These are phyloP conservation scores for Sclerotinia trifoliorum DNA, from an alignment of 2,329 filamentous ascomycete genomes.

Conservation along the genomic window DNA sequence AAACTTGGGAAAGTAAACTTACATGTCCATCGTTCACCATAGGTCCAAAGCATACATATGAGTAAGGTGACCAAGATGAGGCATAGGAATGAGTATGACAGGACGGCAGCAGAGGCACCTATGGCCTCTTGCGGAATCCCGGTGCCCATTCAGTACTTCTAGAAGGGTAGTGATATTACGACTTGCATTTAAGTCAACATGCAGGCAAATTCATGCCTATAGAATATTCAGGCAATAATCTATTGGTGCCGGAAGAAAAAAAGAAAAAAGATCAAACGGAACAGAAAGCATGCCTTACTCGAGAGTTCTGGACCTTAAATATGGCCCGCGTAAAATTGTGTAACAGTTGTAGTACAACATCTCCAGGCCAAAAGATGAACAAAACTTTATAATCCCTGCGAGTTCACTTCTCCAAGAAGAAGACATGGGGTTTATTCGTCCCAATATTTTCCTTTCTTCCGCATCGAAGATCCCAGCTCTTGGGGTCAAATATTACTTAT, in stretches of 20 bases:
- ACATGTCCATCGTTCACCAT: slow-evolving; percentile 39
- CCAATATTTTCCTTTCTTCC: not conserved
- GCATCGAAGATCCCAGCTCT: slow-evolving; percentile 4
- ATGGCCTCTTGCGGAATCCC: slow-evolving; percentile 34
- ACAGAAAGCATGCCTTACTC: not conserved
- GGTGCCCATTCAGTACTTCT: slow-evolving; percentile 19
- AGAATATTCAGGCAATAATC: not conserved
- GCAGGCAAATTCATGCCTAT: not conserved
- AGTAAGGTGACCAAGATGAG: slow-evolving; percentile 31
- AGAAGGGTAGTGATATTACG: not conserved
- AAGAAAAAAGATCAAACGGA: not conserved
- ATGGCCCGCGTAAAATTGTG: slow-evolving; percentile 18
- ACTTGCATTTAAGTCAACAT: slow-evolving; percentile 17
- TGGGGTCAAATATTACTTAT: not conserved
- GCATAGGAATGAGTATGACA: slow-evolving; percentile 37
- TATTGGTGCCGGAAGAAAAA: not conserved
- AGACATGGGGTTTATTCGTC: not conserved
- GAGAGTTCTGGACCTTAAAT: slow-evolving; percentile 15
- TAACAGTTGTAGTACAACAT: slow-evolving; percentile 7
- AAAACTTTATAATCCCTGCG: not conserved
- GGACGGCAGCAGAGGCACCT: slow-evolving; percentile 33
- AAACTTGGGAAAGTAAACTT: slow-evolving; percentile 11
- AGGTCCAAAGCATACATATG: slow-evolving; percentile 35
- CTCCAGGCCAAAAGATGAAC: not conserved
- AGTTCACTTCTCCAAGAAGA: slow-evolving; percentile 4